phyloP scores from a whole-genome alignment of 257 asterid genomes.

The Mentha longifolia region DNA sequence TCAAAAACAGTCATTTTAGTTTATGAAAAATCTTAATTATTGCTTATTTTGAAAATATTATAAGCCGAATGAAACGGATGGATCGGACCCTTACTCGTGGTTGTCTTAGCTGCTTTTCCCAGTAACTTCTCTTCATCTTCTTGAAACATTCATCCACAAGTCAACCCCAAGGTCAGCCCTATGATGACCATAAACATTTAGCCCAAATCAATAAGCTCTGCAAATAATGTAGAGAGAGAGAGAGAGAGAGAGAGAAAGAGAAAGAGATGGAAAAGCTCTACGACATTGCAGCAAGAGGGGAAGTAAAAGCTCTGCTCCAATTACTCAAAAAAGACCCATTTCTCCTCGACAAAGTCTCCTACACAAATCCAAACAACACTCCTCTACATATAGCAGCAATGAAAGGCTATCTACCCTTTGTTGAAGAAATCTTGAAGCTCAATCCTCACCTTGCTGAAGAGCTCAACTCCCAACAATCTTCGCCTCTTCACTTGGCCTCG shows the following conservation, averaged over 20 bases:
- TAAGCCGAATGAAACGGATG: too few species aligned
- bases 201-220: background rate
- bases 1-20: too few species aligned
- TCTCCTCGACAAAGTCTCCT: conserved; percentile 45
- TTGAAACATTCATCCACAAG: background rate
- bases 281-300: conserved; percentile 46
- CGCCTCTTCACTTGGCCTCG: conserved; percentile 59
- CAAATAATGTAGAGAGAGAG: background rate
- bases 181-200: background rate
- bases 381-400: conserved; percentile 54
- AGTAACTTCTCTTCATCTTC: conserved; percentile 13
- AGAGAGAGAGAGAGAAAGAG: background rate
- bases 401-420: conserved; percentile 38
- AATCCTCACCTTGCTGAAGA: conserved; percentile 40
- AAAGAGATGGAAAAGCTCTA: conserved; percentile 40
- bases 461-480: conserved; percentile 39
- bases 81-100: too few species aligned
- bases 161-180: conserved; percentile 21
- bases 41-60: too few species aligned
- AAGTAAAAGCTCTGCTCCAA: conserved; percentile 27
- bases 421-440: conserved; percentile 32
- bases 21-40: too few species aligned
- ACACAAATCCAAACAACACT: conserved; percentile 42
- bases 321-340: conserved; percentile 38
- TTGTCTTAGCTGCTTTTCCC: background rate